These are phyloP conservation scores for Protomyces gravidus DNA, from an alignment of 1,139 yeast genomes.

Conservation along the genomic window DNA sequence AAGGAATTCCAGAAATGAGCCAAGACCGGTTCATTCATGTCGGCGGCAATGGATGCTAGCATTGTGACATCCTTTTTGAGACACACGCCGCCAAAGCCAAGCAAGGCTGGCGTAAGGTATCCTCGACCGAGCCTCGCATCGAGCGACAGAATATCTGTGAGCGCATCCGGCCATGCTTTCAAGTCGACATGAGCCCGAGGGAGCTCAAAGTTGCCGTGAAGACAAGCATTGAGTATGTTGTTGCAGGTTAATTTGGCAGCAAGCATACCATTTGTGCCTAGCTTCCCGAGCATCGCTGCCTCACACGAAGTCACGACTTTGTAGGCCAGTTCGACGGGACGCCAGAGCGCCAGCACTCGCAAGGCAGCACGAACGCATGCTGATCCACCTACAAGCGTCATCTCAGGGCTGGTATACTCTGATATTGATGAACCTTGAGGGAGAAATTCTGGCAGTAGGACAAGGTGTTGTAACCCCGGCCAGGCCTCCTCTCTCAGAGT, in stretches of 20 bases:
- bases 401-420: too few species aligned
- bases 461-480: not conserved
- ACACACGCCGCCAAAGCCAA: not conserved
- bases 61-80: not conserved
- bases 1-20: not conserved
- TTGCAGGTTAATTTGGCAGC: not conserved
- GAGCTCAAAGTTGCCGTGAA: too few species aligned
- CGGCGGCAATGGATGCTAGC: not conserved
- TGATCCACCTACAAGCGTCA: too few species aligned
- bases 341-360: too few species aligned
- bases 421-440: too few species aligned
- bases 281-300: not conserved
- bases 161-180: not conserved
- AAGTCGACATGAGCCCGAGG: not conserved
- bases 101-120: not conserved
- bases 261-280: not conserved
- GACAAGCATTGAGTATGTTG: not conserved
- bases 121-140: not conserved
- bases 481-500: too few species aligned
- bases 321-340: too few species aligned
- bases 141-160: not conserved
- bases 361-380: too few species aligned
- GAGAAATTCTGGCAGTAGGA: not conserved
- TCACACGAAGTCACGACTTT: too few species aligned
- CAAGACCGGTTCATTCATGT: not conserved